A percentile compares a stretch with the other conserved stretches of the same genome.
Evolutionary conservation across 2,329 filamentous ascomycete species (phyloP).

Genomic region (Cladophialophora bantiana): DNA sequence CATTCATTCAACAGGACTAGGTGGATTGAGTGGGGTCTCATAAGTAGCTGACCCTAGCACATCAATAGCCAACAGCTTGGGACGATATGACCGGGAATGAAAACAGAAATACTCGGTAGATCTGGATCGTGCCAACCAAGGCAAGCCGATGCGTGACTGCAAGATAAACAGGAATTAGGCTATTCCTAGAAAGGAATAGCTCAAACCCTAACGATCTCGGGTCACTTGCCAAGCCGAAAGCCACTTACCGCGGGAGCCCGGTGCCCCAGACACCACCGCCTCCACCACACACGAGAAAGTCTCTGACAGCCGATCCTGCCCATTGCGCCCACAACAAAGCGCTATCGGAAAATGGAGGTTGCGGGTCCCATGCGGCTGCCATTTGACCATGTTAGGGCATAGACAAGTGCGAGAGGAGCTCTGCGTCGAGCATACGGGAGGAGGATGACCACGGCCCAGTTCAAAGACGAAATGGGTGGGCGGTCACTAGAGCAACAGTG

Average conservation of each 20-base stretch:
- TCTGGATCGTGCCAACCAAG: conserved; percentile 4
- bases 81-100: neutral
- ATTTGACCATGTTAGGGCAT: neutral
- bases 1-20: neutral
- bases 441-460: neutral
- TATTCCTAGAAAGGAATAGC: conserved; percentile 15
- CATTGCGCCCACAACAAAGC: neutral
- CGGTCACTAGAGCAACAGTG: neutral
- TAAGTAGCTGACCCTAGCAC: neutral
- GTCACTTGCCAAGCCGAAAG: conserved; percentile 6
- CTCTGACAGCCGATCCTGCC: neutral
- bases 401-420: neutral
- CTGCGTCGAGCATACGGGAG: neutral
- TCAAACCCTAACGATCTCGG: conserved; percentile 10
- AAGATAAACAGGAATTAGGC: conserved; percentile 10
- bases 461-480: neutral
- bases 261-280: neutral
- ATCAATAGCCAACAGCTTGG: neutral
- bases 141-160: conserved; percentile 8
- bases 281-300: neutral
- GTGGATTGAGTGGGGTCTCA: neutral
- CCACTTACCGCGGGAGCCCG: conserved; percentile 11
- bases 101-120: neutral
- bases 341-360: neutral
- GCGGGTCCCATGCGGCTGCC: neutral